Percentiles rank a stretch among this genome's conserved stretches.
phyloP scores from a whole-genome alignment of 371 early-diverging fungal genomes.

The Syncephalis plumigaleata region DNA sequence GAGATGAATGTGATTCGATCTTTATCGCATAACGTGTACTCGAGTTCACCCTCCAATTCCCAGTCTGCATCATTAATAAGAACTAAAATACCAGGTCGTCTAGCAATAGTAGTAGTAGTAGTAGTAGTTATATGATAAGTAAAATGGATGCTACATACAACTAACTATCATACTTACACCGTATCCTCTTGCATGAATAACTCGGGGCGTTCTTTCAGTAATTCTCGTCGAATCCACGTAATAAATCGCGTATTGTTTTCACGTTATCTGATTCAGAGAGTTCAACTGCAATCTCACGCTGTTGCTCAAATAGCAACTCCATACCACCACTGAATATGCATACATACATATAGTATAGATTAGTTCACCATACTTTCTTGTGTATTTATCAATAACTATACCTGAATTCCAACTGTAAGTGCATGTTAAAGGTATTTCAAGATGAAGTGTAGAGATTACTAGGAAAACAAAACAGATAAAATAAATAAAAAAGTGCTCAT shows the following conservation, averaged over 20 bases:
- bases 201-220: constrained; percentile 64
- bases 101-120: no score
- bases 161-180: constrained; percentile 32
- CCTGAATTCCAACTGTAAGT: constrained; percentile 18
- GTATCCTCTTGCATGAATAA: constrained; percentile 71
- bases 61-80: constrained; percentile 90
- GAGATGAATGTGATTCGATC: constrained; percentile 88
- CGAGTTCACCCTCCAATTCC: constrained; percentile 85
- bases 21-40: constrained; percentile 52
- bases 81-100: constrained; percentile 89
- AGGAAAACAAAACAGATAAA: no score
- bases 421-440: background rate
- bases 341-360: background rate
- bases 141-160: no score
- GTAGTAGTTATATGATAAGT: no score
- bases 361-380: background rate
- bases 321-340: constrained; percentile 61
- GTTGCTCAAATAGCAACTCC: constrained; percentile 79
- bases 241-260: constrained; percentile 31
- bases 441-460: no score
- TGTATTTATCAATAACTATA: background rate
- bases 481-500: no score
- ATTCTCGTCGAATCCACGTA: constrained; percentile 47
- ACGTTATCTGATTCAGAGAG: constrained; percentile 23
- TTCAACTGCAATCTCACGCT: constrained; percentile 27